Base-by-base conservation (phyloP, 2,329 filamentous ascomycete genomes). In the Cercospora zeae-maydis region DNA sequence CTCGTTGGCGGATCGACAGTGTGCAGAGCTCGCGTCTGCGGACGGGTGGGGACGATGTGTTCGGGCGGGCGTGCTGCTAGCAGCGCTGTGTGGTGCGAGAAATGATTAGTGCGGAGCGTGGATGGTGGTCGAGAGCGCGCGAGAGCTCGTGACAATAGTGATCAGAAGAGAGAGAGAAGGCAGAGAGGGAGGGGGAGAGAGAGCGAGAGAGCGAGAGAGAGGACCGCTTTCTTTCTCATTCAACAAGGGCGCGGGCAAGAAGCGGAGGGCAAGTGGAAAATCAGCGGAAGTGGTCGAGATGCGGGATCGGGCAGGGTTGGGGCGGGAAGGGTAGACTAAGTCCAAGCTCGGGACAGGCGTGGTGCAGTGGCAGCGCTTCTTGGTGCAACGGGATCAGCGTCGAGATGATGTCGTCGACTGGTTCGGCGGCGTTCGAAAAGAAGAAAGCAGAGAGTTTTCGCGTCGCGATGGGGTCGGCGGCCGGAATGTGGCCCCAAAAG, bases 381-480 rank as follows among this genome's bases (percentile, higher is more conserved):
- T 56, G 59, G 55, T 59, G 63, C 59, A 62, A 63, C 45, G 55
- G 33, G 63, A 67, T 64, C 66, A 34, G 59, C 62, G 57, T 19
- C 19, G 24, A 47, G 39, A 65, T 65, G 63, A 65, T 65, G 63
- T 65, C 63, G 60, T 60, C 60, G 63, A 65, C 57, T 65, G 24
- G 37, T 45, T 42, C 34, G 51, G 61, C 61, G 39, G 49, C 61
- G 54, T 52, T 42, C 16, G 39, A 54, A 34, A 27, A 51, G 54
- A 58, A 57, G 37, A 47, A 60, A 59, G 62, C 62, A 62, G 59
- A 60, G n/a, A n/a, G n/a, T n/a, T 63, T 45, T 63, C 54, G 55
- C 59, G 54, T n/a, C 39, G 52, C 59, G 57, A 59, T 59, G 45
- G 6, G 24, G 24, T n/a, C n/a, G 8, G 57, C 57, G 31, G 57